Evolutionary conservation across 352 stramenopile genomes (phyloP), one percentile per base, ranked within the genome.

Genomic region (Stephanocyclus meneghinianus): DNA sequence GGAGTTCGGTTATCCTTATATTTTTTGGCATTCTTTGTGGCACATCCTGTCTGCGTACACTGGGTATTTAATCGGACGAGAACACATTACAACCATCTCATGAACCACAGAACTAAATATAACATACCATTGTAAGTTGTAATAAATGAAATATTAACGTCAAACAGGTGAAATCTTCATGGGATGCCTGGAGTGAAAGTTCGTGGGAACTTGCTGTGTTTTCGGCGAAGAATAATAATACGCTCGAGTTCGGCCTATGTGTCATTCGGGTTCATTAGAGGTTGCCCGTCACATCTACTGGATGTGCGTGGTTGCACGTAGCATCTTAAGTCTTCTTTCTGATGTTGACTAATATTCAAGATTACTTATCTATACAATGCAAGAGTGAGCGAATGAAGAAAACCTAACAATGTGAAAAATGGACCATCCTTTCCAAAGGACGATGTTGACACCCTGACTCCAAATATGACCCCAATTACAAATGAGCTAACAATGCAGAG

Each of bases 61-160:
- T 13, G 95, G 91, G 29, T 94, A 94, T 83, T 82, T 93, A 47
- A 91, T 96, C 62, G 92, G 90, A 72, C 79, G 93, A 68, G 76
- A 80, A 21, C 88, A 91, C 51, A 73, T 73, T 63, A 18, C 32
- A 40, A 64, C 51, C 9, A 44, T 73, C 2, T 44, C 47, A 21
- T 66, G 37, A 66, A 15, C 2, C 4, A 51, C 4, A 4, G 51
- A 37, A 21, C 15, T 60, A 1, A 60, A 60, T 32, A 0, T 2
- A 30, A 26, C 1, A 16, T 60, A n/a, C 29, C 30, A 11, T 35
- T 60, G 11, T 60, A 32, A 16, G 4, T 60, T 60, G 15, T 60
- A 53, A 21, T 0, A 2, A 16, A 53, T 53, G 45, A 53, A 16
- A 48, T 26, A 26, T 26, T 26, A 26, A 26, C 21, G 21, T 26